Conservation (phyloP, 352 stramenopile genomes). For the Globisporangium cylindrosporum region DNA sequence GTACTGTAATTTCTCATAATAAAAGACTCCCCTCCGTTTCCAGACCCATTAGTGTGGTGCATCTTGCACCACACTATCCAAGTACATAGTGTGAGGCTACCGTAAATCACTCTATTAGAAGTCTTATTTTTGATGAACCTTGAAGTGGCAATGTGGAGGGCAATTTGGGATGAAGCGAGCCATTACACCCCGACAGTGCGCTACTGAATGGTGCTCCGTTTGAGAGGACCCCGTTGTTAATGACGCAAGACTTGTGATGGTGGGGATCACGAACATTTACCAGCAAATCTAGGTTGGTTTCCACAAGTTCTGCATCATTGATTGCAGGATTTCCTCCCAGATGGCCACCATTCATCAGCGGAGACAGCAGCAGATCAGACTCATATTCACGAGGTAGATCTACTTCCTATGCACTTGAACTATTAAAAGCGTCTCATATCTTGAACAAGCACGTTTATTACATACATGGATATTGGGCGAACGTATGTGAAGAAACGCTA, state of each 20-base stretch:
- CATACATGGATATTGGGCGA: neutral
- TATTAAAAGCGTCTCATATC: no score
- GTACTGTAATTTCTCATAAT: neutral
- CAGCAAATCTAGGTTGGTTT: neutral
- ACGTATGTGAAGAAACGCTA: conserved; percentile 16
- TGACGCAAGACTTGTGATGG: neutral
- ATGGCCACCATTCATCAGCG: neutral
- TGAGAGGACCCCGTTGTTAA: neutral
- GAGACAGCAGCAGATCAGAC: no score
- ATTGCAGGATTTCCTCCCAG: neutral
- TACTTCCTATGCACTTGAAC: no score
- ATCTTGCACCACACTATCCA: neutral
- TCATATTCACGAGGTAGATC: no score
- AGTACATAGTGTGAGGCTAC: neutral
- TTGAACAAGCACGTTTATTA: neutral
- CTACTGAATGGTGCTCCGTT: neutral
- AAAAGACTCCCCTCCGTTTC: neutral
- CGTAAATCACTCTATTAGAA: neutral
- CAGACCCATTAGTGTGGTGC: no score
- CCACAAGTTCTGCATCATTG: neutral
- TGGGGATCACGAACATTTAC: neutral
- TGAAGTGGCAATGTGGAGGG: no score
- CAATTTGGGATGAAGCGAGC: no score
- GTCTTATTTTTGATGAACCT: neutral
- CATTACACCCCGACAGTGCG: no score